These are phyloP conservation scores for Grosmannia clavigera DNA, from an alignment of 2,329 filamentous ascomycete species.

Conservation along the genomic window DNA sequence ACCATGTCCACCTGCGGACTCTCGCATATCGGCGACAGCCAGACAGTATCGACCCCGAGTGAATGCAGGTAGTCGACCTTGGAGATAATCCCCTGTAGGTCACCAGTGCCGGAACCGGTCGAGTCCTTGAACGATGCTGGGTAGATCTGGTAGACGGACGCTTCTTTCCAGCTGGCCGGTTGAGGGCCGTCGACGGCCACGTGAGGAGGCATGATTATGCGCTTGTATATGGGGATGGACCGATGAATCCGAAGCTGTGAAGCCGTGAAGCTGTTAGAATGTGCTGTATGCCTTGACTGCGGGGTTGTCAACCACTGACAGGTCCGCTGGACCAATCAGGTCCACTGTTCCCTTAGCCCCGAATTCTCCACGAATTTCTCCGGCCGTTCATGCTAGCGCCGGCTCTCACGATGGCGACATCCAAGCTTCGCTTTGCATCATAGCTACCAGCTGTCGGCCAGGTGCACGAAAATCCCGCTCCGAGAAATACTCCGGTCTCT, in stretches of 20 bases:
- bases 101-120: slow-evolving; percentile 47
- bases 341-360: neutral
- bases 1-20: slow-evolving; percentile 38
- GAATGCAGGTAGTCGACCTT: slow-evolving; percentile 51
- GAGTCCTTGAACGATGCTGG: slow-evolving; percentile 45
- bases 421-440: neutral
- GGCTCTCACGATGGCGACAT: neutral
- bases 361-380: neutral
- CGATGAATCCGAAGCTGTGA: neutral
- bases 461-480: neutral
- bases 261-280: neutral
- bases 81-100: slow-evolving; percentile 50
- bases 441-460: neutral
- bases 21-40: slow-evolving; percentile 38
- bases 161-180: slow-evolving; percentile 7
- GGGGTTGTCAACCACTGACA: neutral
- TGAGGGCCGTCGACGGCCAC: neutral
- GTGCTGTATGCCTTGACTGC: neutral
- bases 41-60: slow-evolving; percentile 48
- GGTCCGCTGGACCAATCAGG: neutral
- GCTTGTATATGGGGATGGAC: neutral
- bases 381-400: neutral
- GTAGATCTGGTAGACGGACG: slow-evolving; percentile 25
- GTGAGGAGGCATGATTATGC: neutral
- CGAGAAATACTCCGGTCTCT: neutral